These are phyloP conservation scores for Coemansia aciculifera DNA, from an alignment of 192 early-diverging fungal genomes.

Conservation along the genomic window DNA sequence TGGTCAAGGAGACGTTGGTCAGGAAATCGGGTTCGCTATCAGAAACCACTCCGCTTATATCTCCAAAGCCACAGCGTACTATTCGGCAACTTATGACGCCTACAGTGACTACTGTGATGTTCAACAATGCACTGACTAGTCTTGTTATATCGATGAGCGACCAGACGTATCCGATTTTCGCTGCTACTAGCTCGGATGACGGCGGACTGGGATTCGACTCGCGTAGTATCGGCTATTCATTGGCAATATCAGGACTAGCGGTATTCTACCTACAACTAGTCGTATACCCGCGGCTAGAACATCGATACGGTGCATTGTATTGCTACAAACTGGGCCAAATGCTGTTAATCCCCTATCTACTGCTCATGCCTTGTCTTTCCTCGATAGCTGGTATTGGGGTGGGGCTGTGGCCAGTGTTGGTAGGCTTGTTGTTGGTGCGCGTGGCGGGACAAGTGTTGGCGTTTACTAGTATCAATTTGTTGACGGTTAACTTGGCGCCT, in stretches of 20 bases:
- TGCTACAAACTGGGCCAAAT: conserved; percentile 44
- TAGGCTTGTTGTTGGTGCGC: conserved; percentile 13
- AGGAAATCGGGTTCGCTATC: not conserved
- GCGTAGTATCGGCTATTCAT: conserved; percentile 54
- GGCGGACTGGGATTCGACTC: conserved; percentile 19
- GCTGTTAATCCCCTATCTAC: conserved; percentile 12
- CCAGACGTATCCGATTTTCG: conserved; percentile 48
- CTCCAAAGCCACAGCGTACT: not conserved
- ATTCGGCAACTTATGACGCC: conserved; percentile 21
- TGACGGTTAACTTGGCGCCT: conserved; percentile 26
- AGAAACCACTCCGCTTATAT: conserved; percentile 17
- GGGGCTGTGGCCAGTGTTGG: conserved; percentile 23
- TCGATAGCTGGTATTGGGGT: not conserved
- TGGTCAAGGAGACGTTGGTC: conserved; percentile 63
- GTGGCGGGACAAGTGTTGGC: conserved; percentile 19
- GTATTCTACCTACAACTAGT: conserved; percentile 57
- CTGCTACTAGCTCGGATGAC: conserved; percentile 1
- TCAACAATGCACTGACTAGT: conserved; percentile 17
- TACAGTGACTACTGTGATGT: conserved; percentile 11
- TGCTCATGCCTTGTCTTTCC: conserved; percentile 22
- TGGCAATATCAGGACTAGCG: conserved; percentile 45
- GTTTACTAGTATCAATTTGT: conserved; percentile 37
- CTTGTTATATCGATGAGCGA: conserved; percentile 23
- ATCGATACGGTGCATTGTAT: conserved; percentile 43
- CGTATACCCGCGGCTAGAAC: conserved; percentile 45